phyloP scores from a whole-genome alignment of 768 basidiomycete species.

The Boletus rufocinnamomeus region DNA sequence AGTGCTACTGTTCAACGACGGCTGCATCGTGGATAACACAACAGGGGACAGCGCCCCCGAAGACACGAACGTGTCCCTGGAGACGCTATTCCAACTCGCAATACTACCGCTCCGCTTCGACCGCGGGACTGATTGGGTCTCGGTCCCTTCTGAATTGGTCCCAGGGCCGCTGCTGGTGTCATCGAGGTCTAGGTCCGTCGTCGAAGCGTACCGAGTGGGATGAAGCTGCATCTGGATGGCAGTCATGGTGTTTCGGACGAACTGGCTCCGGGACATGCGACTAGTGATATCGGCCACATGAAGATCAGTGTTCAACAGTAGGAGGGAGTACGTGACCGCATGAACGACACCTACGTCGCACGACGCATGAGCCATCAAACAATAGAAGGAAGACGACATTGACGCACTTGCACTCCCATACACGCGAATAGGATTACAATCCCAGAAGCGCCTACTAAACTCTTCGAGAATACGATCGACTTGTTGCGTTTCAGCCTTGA shows the following conservation, averaged over 20 bases:
- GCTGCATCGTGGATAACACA: constrained; percentile 36
- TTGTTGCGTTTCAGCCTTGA: constrained; percentile 97
- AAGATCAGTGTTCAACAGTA: constrained; percentile 95
- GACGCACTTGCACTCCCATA: constrained; percentile 83
- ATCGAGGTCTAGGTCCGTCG: constrained; percentile 65
- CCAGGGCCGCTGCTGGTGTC: constrained; percentile 63
- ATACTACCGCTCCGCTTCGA: constrained; percentile 82
- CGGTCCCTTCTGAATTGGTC: constrained; percentile 58
- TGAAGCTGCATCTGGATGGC: constrained; percentile 82
- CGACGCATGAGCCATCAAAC: constrained; percentile 7
- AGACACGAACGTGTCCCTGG: constrained; percentile 55
- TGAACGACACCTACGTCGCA: constrained; percentile 79
- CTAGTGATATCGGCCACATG: constrained; percentile 89
- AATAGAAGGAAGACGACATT: neutral
- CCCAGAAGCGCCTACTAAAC: constrained; percentile 89
- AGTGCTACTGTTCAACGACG: constrained; percentile 59
- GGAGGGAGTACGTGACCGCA: constrained; percentile 87
- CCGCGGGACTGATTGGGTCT: constrained; percentile 45
- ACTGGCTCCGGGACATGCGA: constrained; percentile 91
- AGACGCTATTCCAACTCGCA: constrained; percentile 81
- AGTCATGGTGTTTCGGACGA: constrained; percentile 87
- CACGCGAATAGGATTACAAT: constrained; percentile 80
- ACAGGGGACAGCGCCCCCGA: constrained; percentile 39
- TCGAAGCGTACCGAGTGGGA: constrained; percentile 54
- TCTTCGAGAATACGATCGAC: constrained; percentile 94